Conservation (phyloP, 2,329 filamentous ascomycete genomes). For the Exserohilum turcica region DNA sequence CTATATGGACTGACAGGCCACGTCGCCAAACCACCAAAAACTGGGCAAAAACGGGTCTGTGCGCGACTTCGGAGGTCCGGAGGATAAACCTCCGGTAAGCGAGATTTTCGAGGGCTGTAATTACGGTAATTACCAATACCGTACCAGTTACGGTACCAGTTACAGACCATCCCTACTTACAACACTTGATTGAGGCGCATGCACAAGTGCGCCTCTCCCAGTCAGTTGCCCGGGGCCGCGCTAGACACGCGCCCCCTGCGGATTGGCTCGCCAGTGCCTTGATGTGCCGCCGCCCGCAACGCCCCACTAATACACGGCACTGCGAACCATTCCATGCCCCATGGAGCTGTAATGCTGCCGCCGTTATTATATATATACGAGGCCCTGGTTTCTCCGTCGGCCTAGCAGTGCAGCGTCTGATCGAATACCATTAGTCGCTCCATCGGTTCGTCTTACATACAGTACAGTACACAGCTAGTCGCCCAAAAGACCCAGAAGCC, state of each 20-base stretch:
- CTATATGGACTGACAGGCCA: too few species aligned
- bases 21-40: too few species aligned
- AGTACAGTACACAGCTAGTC: constrained; percentile 11
- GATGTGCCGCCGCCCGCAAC: background rate
- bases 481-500: constrained; percentile 4
- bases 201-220: too few species aligned
- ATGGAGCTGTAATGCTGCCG: background rate
- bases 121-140: too few species aligned
- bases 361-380: background rate
- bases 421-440: constrained; percentile 11
- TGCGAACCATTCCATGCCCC: background rate
- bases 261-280: constrained; percentile 1
- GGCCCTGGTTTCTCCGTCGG: too few species aligned
- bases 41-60: too few species aligned
- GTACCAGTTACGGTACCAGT: too few species aligned
- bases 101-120: too few species aligned
- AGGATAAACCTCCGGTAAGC: too few species aligned
- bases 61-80: too few species aligned
- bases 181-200: constrained; percentile 9
- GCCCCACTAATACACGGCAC: background rate
- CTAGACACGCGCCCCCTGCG: constrained; percentile 9
- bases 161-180: too few species aligned
- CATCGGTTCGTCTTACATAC: constrained; percentile 14
- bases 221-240: constrained; percentile 3
- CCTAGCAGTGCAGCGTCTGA: too few species aligned